Conservation (phyloP, 306 rosid species). For the Prinsepia uniflora region DNA sequence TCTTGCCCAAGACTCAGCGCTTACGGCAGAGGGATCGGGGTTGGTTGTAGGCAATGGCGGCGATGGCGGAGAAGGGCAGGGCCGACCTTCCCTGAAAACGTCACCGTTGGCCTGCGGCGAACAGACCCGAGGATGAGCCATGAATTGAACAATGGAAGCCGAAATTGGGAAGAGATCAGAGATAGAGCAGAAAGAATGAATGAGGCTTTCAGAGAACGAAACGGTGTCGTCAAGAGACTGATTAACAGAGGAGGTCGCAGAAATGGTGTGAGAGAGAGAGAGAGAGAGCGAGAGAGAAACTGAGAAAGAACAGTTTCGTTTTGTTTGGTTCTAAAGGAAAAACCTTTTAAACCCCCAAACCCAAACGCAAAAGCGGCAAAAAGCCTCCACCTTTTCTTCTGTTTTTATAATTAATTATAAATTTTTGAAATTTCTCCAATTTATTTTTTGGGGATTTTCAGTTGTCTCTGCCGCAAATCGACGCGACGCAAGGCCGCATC, state of each 20-base stretch:
- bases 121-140: slow-evolving; percentile 17
- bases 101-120: slow-evolving; percentile 15
- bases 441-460: background rate
- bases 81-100: slow-evolving; percentile 1
- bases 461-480: background rate
- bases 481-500: slow-evolving; percentile 21
- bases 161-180: background rate
- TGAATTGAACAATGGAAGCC: background rate
- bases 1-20: slow-evolving; percentile 29
- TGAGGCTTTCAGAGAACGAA: background rate
- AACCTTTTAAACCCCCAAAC: background rate
- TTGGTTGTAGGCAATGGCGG: slow-evolving; percentile 22
- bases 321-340: background rate
- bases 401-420: background rate
- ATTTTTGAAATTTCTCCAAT: background rate
- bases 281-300: background rate
- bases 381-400: background rate
- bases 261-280: background rate
- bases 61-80: slow-evolving; percentile 5
- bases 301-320: background rate
- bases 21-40: slow-evolving; percentile 13
- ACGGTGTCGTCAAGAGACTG: slow-evolving; percentile 6
- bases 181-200: background rate
- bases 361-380: background rate
- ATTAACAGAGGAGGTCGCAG: background rate